Evolutionary conservation across 768 basidiomycete genomes (phyloP).

Genomic region (Butyriboletus loyo): DNA sequence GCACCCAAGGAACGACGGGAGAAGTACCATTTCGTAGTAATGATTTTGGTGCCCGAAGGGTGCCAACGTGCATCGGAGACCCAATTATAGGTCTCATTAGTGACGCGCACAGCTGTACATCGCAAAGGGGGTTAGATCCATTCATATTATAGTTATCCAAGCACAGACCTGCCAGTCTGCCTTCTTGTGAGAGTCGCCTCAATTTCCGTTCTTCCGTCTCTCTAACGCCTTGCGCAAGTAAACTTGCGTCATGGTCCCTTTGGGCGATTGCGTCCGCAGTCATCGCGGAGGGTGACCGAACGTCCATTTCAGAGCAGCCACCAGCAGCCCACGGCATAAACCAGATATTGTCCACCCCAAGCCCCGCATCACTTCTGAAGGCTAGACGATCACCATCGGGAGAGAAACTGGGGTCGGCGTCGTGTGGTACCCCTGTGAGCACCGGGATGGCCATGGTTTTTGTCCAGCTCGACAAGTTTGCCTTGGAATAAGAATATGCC

Average conservation of each 20-base stretch:
- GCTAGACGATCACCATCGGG: slow-evolving; percentile 61
- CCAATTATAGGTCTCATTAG: slow-evolving; percentile 75
- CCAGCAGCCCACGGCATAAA: slow-evolving; percentile 51
- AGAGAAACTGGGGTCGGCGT: slow-evolving; percentile 72
- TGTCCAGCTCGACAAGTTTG: slow-evolving; percentile 21
- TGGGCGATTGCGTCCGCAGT: slow-evolving; percentile 36
- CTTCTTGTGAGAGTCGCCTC: slow-evolving; percentile 55
- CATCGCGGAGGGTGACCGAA: slow-evolving; percentile 37
- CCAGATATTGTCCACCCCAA: slow-evolving; percentile 78
- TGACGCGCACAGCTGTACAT: slow-evolving; percentile 45
- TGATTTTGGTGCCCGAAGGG: slow-evolving; percentile 55
- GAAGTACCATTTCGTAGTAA: slow-evolving; percentile 82
- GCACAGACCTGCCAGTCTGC: slow-evolving; percentile 44
- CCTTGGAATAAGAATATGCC: slow-evolving; percentile 34
- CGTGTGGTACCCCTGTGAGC: slow-evolving; percentile 62
- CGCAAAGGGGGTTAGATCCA: slow-evolving; percentile 3
- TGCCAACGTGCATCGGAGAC: slow-evolving; percentile 71
- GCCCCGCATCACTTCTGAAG: slow-evolving; percentile 69
- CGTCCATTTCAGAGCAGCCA: slow-evolving; percentile 60
- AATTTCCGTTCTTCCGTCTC: slow-evolving; percentile 49
- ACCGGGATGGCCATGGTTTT: slow-evolving; percentile 54
- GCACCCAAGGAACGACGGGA: slow-evolving; percentile 61
- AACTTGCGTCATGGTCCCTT: slow-evolving; percentile 42
- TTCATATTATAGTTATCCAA: background rate
- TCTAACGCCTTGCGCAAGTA: slow-evolving; percentile 47